Conservation (phyloP, 192 early-diverging fungal species). For the Linnemannia elongata region DNA sequence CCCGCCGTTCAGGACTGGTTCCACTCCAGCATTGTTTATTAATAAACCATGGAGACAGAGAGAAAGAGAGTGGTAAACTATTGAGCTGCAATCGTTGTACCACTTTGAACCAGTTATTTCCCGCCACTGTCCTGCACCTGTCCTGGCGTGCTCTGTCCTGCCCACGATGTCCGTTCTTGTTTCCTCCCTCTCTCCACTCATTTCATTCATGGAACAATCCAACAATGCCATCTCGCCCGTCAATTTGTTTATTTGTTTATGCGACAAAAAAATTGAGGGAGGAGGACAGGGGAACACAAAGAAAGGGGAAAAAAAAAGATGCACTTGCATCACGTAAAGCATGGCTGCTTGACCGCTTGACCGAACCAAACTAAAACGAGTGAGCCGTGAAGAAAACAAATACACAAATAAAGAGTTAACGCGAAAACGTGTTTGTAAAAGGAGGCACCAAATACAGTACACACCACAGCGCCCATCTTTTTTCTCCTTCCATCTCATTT, state of each 20-base stretch:
- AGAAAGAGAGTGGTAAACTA: background rate
- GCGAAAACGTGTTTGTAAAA: conserved; percentile 9
- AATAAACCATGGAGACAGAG: background rate
- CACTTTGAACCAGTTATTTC: conserved; percentile 6
- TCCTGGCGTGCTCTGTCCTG: background rate
- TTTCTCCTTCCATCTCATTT: background rate
- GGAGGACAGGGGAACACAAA: background rate
- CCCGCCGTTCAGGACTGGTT: background rate
- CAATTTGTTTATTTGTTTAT: conserved; percentile 6
- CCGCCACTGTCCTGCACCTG: background rate
- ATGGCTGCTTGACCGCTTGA: background rate
- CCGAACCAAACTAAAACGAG: background rate
- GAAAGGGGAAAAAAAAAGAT: background rate
- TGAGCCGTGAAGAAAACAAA: background rate
- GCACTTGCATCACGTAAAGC: conserved; percentile 6
- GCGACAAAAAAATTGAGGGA: background rate
- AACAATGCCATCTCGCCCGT: background rate
- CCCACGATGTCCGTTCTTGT: background rate
- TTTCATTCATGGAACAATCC: background rate
- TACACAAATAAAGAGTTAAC: background rate
- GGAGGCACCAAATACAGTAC: background rate
- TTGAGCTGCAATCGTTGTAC: background rate
- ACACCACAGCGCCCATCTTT: background rate
- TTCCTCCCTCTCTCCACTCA: background rate
- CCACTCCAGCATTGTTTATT: background rate